These are phyloP conservation scores for Apiotrichum mycotoxinovorans DNA, from an alignment of 1,284 basidiomycete genomes.

Conservation along the genomic window DNA sequence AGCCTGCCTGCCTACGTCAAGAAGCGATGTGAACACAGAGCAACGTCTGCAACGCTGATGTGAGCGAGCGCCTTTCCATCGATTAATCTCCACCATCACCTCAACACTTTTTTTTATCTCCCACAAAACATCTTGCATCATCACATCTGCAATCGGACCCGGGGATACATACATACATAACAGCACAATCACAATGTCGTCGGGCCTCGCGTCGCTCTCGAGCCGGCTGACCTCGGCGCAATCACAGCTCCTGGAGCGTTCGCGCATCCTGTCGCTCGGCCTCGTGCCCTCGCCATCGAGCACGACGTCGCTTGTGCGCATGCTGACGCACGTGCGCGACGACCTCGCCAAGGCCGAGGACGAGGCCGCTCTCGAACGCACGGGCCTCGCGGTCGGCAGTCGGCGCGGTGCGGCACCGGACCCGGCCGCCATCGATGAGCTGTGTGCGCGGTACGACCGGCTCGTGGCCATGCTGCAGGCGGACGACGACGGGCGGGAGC, in stretches of 20 bases:
- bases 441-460: slow-evolving; percentile 39
- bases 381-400: slow-evolving; percentile 17
- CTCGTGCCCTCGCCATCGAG: slow-evolving; percentile 42
- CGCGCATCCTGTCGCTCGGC: slow-evolving; percentile 44
- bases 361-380: slow-evolving; percentile 22
- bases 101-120: too few relatives aligned
- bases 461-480: slow-evolving; percentile 42
- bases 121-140: too few relatives aligned
- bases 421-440: slow-evolving; percentile 22
- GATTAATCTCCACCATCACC: too few relatives aligned
- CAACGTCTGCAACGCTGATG: too few relatives aligned
- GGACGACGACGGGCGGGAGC: slow-evolving; percentile 44
- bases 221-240: slow-evolving; percentile 45
- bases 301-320: slow-evolving; percentile 40
- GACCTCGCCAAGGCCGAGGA: slow-evolving; percentile 37
- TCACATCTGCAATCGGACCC: too few relatives aligned
- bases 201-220: slow-evolving; percentile 21
- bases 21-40: too few relatives aligned
- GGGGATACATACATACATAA: too few relatives aligned
- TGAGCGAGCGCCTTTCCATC: too few relatives aligned
- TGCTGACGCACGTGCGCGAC: slow-evolving; percentile 31
- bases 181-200: neutral
- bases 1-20: too few relatives aligned
- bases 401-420: slow-evolving; percentile 12
- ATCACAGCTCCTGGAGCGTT: slow-evolving; percentile 45